Evolutionary conservation across 768 basidiomycete genomes (phyloP).

Genomic region (Cystobasidium ongulense): DNA sequence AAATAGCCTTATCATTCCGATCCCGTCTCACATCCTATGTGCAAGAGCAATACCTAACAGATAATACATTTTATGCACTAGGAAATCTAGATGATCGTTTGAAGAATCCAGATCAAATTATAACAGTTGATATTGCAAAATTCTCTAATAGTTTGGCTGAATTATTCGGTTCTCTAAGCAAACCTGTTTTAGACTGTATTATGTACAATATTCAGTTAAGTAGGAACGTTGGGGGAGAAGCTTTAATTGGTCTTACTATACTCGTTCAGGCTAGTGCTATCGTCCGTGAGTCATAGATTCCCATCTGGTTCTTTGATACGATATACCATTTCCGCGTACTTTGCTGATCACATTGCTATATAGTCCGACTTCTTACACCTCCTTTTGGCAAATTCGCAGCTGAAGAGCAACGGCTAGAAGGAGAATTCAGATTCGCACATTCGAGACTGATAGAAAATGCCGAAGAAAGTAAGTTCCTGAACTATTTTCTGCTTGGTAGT

Average conservation of each 20-base stretch:
- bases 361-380: slow-evolving; percentile 83
- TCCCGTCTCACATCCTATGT: slow-evolving; percentile 77
- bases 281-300: slow-evolving; percentile 53
- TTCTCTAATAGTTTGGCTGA: slow-evolving; percentile 84
- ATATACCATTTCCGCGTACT: too few species aligned
- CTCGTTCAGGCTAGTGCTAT: slow-evolving; percentile 75
- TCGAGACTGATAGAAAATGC: slow-evolving; percentile 80
- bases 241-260: slow-evolving; percentile 69
- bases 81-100: slow-evolving; percentile 69
- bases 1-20: slow-evolving; percentile 78
- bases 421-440: slow-evolving; percentile 81
- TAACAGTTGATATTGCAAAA: slow-evolving; percentile 88
- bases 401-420: slow-evolving; percentile 75
- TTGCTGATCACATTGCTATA: too few species aligned
- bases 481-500: not conserved
- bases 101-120: slow-evolving; percentile 96
- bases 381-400: slow-evolving; percentile 87
- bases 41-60: slow-evolving; percentile 72
- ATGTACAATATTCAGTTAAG: slow-evolving; percentile 93
- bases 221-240: slow-evolving; percentile 88
- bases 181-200: slow-evolving; percentile 83
- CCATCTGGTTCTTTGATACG: too few species aligned
- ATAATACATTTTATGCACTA: slow-evolving; percentile 88
- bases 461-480: slow-evolving; percentile 54
- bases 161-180: slow-evolving; percentile 88